Evolutionary conservation across 2,329 filamentous ascomycete genomes (phyloP).

Genomic region (Alternaria triticimaculans): DNA sequence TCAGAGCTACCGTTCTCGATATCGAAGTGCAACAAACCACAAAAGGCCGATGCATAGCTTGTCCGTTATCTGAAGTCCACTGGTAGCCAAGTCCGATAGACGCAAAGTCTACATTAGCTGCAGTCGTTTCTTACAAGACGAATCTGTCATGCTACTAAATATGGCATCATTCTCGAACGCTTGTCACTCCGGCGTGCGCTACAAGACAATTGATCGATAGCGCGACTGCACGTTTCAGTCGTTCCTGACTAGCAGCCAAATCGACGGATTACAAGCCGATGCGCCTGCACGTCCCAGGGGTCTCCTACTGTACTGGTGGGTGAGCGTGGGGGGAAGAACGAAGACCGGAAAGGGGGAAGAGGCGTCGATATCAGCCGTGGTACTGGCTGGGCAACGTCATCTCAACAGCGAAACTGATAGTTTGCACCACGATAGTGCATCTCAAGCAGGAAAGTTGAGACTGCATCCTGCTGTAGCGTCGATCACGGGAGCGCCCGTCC

Average conservation of each 20-base stretch:
- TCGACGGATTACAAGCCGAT: not conserved
- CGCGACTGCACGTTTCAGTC: slow-evolving; percentile 4
- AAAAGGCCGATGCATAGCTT: not conserved
- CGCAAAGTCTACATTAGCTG: not conserved
- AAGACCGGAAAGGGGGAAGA: not conserved
- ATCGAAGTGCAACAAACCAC: not conserved
- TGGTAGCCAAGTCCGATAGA: not conserved
- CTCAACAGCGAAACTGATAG: not conserved
- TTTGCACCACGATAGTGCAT: not conserved
- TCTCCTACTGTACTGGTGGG: not conserved
- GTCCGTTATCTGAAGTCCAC: not conserved
- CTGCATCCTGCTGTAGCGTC: slow-evolving; percentile 7
- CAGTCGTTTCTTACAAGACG: not conserved
- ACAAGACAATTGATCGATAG: not conserved
- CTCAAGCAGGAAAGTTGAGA: not conserved
- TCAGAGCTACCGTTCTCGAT: not conserved
- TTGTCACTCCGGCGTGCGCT: not conserved
- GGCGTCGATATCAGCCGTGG: not conserved
- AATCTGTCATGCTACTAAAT: slow-evolving; percentile 8
- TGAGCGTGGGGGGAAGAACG: not conserved
- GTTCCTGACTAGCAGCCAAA: slow-evolving; percentile 2
- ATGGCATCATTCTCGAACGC: not conserved
- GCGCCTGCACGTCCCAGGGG: not conserved
- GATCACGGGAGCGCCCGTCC: slow-evolving; percentile 28
- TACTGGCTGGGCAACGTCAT: not conserved